Percentiles rank a stretch among this genome's conserved stretches.
phyloP scores from a whole-genome alignment of 805 yeast species.

The Wickerhamiella australiensis region DNA sequence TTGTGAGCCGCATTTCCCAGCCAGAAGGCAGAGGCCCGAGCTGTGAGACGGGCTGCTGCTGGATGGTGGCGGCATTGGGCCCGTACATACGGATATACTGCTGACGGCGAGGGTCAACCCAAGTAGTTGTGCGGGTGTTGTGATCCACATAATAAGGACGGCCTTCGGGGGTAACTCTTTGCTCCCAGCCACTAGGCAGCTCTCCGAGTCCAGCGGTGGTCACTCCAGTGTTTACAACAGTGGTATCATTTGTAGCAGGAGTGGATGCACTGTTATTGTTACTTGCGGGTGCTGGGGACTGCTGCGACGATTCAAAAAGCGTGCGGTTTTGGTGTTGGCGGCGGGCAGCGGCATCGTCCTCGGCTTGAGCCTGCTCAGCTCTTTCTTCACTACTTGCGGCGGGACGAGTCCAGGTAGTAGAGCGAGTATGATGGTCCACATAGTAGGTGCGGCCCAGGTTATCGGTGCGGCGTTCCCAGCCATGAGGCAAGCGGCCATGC shows the following conservation, averaged over 20 bases:
- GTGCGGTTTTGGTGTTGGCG: slow-evolving; percentile 85
- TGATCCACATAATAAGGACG: slow-evolving; percentile 97
- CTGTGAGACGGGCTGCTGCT: slow-evolving; percentile 95
- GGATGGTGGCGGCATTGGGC: slow-evolving; percentile 68
- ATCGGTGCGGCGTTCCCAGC: slow-evolving; percentile 98
- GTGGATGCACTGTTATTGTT: slow-evolving; percentile 5
- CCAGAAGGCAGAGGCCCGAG: slow-evolving; percentile 97
- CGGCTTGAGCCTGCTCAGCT: slow-evolving; percentile 45
- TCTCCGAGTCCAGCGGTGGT: slow-evolving; percentile 95
- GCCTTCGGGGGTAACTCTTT: slow-evolving; percentile 94
- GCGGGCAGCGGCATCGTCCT: slow-evolving; percentile 73
- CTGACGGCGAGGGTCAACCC: slow-evolving; percentile 99
- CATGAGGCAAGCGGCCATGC: slow-evolving; percentile 90
- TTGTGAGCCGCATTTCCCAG: slow-evolving; percentile 99
- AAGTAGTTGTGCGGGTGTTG: slow-evolving; percentile 97
- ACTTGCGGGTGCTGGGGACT: neutral
- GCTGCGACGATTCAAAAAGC: slow-evolving; percentile 46
- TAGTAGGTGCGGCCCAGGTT: slow-evolving; percentile 94
- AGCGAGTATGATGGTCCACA: slow-evolving; percentile 94
- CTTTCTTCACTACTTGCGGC: slow-evolving; percentile 63
- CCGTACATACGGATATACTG: slow-evolving; percentile 95
- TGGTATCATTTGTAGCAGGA: slow-evolving; percentile 14
- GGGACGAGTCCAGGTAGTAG: slow-evolving; percentile 99
- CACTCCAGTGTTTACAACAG: slow-evolving; percentile 64
- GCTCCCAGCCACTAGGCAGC: slow-evolving; percentile 98